These are phyloP conservation scores for Heliocybe sulcata DNA, from an alignment of 1,284 basidiomycete species.

Conservation along the genomic window DNA sequence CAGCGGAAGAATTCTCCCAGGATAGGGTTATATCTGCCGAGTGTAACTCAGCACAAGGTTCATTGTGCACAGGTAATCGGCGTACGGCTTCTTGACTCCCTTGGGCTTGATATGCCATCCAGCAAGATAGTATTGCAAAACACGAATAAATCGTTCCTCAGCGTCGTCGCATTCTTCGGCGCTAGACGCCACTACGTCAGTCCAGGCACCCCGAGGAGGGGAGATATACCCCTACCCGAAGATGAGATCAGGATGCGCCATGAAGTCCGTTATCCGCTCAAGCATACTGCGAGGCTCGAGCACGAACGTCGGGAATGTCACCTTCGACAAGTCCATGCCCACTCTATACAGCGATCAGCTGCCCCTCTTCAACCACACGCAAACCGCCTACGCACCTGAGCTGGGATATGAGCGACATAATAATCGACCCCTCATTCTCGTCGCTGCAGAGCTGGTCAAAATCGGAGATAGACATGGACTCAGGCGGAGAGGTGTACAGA, in stretches of 20 bases:
- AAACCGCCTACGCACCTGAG: slow-evolving; percentile 47
- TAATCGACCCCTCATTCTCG: slow-evolving; percentile 78
- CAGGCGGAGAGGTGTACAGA: slow-evolving; percentile 34
- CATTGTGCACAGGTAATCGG: slow-evolving; percentile 11
- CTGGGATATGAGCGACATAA: slow-evolving; percentile 77
- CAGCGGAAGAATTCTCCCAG: slow-evolving; percentile 98
- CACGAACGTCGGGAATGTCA: slow-evolving; percentile 92
- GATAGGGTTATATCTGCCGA: slow-evolving; percentile 85
- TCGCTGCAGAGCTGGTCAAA: slow-evolving; percentile 37
- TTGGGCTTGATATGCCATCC: slow-evolving; percentile 99
- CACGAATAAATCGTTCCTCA: slow-evolving; percentile 87
- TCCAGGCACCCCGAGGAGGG: slow-evolving; percentile 5
- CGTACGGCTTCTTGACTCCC: slow-evolving; percentile 98
- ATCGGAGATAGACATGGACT: slow-evolving; percentile 15
- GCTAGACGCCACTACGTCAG: slow-evolving; percentile 26
- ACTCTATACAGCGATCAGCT: slow-evolving; percentile 37
- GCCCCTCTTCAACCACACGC: neutral
- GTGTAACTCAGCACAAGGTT: slow-evolving; percentile 8
- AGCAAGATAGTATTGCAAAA: slow-evolving; percentile 94
- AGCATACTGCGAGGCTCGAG: slow-evolving; percentile 91
- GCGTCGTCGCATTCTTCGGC: slow-evolving; percentile 73
- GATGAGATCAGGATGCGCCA: slow-evolving; percentile 97
- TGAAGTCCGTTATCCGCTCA: slow-evolving; percentile 97
- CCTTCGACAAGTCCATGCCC: slow-evolving; percentile 94
- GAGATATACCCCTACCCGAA: slow-evolving; percentile 65